Evolutionary conservation across 1,139 yeast species (phyloP).

Genomic region (Pichia sp.): DNA sequence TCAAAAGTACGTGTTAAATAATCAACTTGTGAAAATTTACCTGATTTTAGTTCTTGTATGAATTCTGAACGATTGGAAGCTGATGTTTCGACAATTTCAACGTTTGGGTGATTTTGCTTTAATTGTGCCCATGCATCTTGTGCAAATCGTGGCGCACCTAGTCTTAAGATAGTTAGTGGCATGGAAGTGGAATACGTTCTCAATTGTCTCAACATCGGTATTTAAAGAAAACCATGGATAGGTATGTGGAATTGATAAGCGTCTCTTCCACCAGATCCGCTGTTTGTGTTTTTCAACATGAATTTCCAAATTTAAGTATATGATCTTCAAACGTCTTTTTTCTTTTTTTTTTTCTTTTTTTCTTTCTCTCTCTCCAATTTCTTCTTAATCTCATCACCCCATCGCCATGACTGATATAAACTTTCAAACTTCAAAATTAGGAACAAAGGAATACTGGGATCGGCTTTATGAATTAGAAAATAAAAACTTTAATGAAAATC

Average conservation of each 20-base stretch:
- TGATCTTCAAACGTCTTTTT: too few relatives aligned
- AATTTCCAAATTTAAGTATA: not conserved
- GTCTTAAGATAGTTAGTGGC: conserved; percentile 52
- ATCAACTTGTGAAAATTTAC: conserved; percentile 43
- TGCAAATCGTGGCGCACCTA: conserved; percentile 50
- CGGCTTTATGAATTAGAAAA: conserved; percentile 71
- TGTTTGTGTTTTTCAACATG: not conserved
- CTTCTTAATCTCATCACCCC: not conserved
- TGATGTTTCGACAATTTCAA: conserved; percentile 33
- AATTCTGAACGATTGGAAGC: conserved; percentile 42
- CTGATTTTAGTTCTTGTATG: conserved; percentile 40
- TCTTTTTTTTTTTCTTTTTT: too few relatives aligned
- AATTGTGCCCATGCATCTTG: conserved; percentile 52
- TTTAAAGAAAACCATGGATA: not conserved
- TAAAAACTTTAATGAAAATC: conserved; percentile 60
- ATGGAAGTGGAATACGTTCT: conserved; percentile 6
- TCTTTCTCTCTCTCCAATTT: too few relatives aligned
- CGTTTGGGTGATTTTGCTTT: conserved; percentile 34
- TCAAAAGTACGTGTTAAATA: conserved; percentile 37
- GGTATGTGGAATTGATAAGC: too few relatives aligned
- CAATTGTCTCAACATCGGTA: not conserved
- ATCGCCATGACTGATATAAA: conserved; percentile 22
- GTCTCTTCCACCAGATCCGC: too few relatives aligned
- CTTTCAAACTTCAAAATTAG: conserved; percentile 60
- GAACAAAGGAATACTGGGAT: conserved; percentile 87